Base-by-base conservation (phyloP, 352 stramenopile genomes). In the Phytophthora sojae region DNA sequence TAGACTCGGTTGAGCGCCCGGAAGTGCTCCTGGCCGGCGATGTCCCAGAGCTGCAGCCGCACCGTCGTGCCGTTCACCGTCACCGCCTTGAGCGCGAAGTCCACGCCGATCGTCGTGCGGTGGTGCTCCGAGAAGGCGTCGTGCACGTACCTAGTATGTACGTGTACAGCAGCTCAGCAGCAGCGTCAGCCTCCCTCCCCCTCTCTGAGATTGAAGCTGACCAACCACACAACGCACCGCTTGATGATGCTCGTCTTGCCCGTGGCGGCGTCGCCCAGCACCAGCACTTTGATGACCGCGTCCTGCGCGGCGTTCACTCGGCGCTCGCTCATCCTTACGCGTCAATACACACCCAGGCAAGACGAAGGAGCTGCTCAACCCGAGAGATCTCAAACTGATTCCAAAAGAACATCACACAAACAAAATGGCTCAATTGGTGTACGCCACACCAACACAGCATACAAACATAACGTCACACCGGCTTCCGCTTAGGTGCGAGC, bases 241-340 rank as follows among this genome's bases (percentile, higher is more conserved):
- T 97, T 97, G 71, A 98, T 98, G 59, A 98, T 96, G 39, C 90
- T 97, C 17, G 94, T 98, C 76, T 98, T 98, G 12, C 94, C 94
- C 2, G 91, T 97, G 17, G 93, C 92, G 3, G 93, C 83, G 52
- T 98, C 93, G 15, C 93, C 93, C 29, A 98, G 73, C 57, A 98
- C 93, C 51, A 98, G 67, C 51, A 97, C 93, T 61, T 98, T 98
- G 23, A 97, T 93, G n/a, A 96, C 89, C 1, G 88, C 89, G 78
- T 97, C 91, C 62, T 96, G 88, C 66, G 88, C 88, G 8, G 89
- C 80, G 57, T 83, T 92, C 60, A 92, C 75, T 17, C 85, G 89
- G 58, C 86, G 80, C 39, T 94, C 83, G 68, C 68, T 86, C 82
- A 94, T 93, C 9, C 37, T 57, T 26, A 44, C 8, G 32, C 29